Evolutionary conservation across 2,329 filamentous ascomycete genomes (phyloP).

Genomic region (Diaporthe sp.): DNA sequence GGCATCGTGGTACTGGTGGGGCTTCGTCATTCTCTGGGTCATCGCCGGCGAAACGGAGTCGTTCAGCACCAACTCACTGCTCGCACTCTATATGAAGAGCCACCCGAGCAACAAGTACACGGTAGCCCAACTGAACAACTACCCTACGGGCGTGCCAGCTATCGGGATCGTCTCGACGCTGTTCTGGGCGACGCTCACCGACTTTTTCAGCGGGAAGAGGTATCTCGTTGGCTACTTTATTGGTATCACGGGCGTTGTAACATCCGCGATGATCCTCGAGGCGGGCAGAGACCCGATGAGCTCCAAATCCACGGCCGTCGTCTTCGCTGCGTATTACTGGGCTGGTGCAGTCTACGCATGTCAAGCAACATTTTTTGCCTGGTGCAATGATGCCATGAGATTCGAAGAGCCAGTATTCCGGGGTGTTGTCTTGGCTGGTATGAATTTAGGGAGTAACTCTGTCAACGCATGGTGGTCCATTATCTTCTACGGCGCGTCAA

Average conservation of each 20-base stretch:
- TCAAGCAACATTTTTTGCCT: conserved; percentile 80
- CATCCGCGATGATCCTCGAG: conserved; percentile 70
- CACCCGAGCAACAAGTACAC: conserved; percentile 56
- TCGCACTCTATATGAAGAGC: conserved; percentile 61
- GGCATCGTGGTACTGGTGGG: conserved; percentile 72
- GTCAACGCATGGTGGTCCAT: conserved; percentile 81
- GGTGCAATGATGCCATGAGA: conserved; percentile 78
- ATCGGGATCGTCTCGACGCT: conserved; percentile 70
- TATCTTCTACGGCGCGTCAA: conserved; percentile 74
- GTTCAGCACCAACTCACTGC: conserved; percentile 72
- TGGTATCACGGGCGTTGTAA: conserved; percentile 70
- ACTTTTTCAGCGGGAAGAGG: conserved; percentile 70
- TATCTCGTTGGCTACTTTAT: conserved; percentile 77
- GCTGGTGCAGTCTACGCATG: conserved; percentile 77
- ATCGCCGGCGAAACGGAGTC: conserved; percentile 79
- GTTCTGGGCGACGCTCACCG: conserved; percentile 76
- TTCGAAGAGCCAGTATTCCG: conserved; percentile 72
- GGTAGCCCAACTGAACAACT: conserved; percentile 64
- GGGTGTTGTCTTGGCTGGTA: conserved; percentile 75
- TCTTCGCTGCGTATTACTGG: conserved; percentile 77
- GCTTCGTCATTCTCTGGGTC: conserved; percentile 74
- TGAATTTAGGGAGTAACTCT: conserved; percentile 76
- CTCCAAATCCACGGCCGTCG: conserved; percentile 56
- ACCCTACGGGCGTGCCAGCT: conserved; percentile 66
- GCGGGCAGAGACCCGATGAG: conserved; percentile 54